A percentile compares a stretch with the other conserved stretches of the same genome.
Conservation (phyloP, 2,329 filamentous ascomycete genomes). For the Claviceps maximensis region DNA sequence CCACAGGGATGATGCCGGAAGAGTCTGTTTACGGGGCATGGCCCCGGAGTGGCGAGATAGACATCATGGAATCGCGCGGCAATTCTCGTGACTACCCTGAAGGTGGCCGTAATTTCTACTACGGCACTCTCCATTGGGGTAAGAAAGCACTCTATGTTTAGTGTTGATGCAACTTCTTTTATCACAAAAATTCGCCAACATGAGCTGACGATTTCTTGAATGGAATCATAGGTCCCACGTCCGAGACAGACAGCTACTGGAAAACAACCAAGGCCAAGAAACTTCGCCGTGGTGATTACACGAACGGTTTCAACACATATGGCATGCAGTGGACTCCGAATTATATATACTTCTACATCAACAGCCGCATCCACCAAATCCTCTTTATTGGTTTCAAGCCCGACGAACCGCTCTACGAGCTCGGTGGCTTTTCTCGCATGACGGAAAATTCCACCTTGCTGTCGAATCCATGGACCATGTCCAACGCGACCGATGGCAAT, state of each 20-base stretch:
- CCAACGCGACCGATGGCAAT: slow-evolving; percentile 23
- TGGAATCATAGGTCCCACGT: slow-evolving; percentile 11
- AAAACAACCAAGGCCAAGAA: slow-evolving; percentile 19
- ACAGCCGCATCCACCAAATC: slow-evolving; percentile 28
- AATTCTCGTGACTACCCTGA: slow-evolving; percentile 21
- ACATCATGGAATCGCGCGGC: slow-evolving; percentile 36
- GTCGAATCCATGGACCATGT: slow-evolving; percentile 30
- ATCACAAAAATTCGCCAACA: background rate
- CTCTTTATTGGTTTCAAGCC: slow-evolving; percentile 23
- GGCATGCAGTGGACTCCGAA: slow-evolving; percentile 38
- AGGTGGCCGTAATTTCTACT: slow-evolving; percentile 30
- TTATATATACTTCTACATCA: slow-evolving; percentile 40
- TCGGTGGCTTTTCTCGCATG: slow-evolving; percentile 27
- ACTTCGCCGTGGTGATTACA: slow-evolving; percentile 25
- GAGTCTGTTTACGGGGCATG: slow-evolving; percentile 33
- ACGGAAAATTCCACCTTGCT: slow-evolving; percentile 28
- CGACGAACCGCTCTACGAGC: slow-evolving; percentile 23
- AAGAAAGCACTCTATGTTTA: background rate
- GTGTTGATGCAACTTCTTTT: background rate
- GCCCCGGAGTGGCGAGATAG: slow-evolving; percentile 40
- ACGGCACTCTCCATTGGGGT: slow-evolving; percentile 36
- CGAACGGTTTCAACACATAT: slow-evolving; percentile 34
- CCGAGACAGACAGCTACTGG: slow-evolving; percentile 20
- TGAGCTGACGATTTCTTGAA: too few species aligned
- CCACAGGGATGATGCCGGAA: slow-evolving; percentile 34